Evolutionary conservation across 2,329 filamentous ascomycete species (phyloP), one percentile per base, ranked within the genome.

Genomic region (Ilyonectria mors-panacis): DNA sequence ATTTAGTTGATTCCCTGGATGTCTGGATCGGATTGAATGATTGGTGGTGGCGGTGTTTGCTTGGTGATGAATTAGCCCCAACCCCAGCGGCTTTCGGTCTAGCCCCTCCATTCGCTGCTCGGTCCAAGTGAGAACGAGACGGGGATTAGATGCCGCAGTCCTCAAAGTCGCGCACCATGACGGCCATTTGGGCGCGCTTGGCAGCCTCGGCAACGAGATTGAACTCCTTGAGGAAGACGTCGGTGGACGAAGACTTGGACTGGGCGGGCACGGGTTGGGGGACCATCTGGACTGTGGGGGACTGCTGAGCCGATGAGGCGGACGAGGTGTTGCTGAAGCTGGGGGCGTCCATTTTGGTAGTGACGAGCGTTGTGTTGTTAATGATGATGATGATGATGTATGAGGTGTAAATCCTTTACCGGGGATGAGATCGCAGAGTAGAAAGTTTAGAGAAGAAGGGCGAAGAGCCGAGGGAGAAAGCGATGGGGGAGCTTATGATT

Each of bases 151-250:
- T 81, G 59, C 88, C 89, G 76, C 93, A 87, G 70, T 90, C 89
- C 76, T 94, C 94, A 77, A 98, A 87, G 81, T 98, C 95, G 69
- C 95, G 88, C 86, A 95, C 93, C 79, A 98, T 85, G 76, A 94
- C 91, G 47, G 94, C 94, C 86, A 98, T 93, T 81, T 98, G 94
- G 10, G 95, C 95, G 47, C 95, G 87, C 82, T 97, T 97, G 48
- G 94, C 95, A 2, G 95, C 95, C 84, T 98, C 95, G 39, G 95
- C 95, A 47, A 98, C 88, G 33, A 98, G 88, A 65, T 89, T 95
- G 77, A 95, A 93, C 80, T 97, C 92, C 75, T 91, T 90, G 67
- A 97, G 86, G 78, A 94, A 94, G 30, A 82, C 72, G 60, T 89
- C 87, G 58, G 86, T 85, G 15, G 85, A 85, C 1, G 83, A 76